Evolutionary conservation across 208 protist genomes (phyloP).

Genomic region (Leishmania braziliensis): DNA sequence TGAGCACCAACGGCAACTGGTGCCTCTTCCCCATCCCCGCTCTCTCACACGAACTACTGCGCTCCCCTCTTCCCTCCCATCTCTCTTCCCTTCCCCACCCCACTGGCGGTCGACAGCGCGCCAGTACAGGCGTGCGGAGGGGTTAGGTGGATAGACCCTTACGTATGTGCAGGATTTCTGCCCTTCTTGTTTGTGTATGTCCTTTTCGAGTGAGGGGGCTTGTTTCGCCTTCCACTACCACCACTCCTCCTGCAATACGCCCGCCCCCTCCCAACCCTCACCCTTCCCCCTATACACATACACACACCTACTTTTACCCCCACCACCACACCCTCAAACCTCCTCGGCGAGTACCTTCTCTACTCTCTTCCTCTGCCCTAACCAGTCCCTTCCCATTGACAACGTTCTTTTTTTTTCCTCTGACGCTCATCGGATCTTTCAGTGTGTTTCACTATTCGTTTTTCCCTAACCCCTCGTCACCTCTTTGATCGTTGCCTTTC

Average conservation of each 20-base stretch:
- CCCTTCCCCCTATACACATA: background rate
- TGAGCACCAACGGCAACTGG: no score
- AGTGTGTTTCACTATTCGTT: background rate
- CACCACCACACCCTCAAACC: background rate
- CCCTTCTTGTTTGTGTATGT: background rate
- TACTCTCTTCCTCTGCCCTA: background rate
- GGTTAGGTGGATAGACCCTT: background rate
- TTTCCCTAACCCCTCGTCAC: no score
- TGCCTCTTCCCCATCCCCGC: no score
- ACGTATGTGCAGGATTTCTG: background rate
- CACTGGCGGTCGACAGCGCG: background rate
- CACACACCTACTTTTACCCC: background rate
- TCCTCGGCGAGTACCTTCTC: slow-evolving; percentile 1
- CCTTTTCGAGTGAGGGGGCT: background rate
- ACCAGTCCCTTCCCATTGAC: slow-evolving; percentile 5
- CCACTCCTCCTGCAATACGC: background rate
- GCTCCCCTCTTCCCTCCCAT: background rate
- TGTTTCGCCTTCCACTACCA: background rate
- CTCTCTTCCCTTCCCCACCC: no score
- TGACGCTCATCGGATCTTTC: background rate
- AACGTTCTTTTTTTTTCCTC: slow-evolving; percentile 12
- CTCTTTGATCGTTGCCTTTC: no score
- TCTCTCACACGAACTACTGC: background rate
- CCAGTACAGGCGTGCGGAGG: background rate
- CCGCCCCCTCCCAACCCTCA: background rate